Percentiles rank a stretch among this genome's conserved stretches.
phyloP scores from a whole-genome alignment of 345 rosid species.

The Clarkia xantiana region DNA sequence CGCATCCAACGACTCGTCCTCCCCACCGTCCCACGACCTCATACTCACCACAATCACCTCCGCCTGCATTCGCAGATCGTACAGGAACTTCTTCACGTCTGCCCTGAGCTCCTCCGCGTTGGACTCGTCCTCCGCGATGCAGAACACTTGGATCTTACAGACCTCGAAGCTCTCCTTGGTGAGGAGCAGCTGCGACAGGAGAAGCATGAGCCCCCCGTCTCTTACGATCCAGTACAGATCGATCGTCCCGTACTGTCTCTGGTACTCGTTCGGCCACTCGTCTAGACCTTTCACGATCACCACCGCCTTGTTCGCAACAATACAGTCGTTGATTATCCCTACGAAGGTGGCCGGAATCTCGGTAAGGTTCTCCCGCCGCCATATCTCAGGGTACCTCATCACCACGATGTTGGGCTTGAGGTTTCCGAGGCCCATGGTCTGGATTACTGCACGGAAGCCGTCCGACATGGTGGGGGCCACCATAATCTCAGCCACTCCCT shows the following conservation, averaged over 20 bases:
- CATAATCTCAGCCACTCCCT: conserved; percentile 97
- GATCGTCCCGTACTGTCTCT: conserved; percentile 86
- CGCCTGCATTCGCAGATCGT: conserved; percentile 98
- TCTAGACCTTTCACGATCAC: conserved; percentile 98
- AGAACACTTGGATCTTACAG: conserved; percentile 94
- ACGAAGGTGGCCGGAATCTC: conserved; percentile 91
- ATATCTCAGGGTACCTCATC: conserved; percentile 97
- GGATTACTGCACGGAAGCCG: conserved; percentile 94
- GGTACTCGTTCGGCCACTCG: conserved; percentile 99
- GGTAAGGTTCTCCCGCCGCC: conserved; percentile 87
- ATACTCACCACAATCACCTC: conserved; percentile 89
- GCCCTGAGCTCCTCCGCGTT: conserved; percentile 91
- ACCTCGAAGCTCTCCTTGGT: conserved; percentile 97
- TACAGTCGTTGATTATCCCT: conserved; percentile 86
- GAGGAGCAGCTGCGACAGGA: conserved; percentile 94
- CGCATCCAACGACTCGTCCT: conserved; percentile 68
- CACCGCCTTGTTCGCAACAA: conserved; percentile 95
- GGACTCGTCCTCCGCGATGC: conserved; percentile 96
- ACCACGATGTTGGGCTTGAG: conserved; percentile 96
- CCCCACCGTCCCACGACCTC: conserved; percentile 81
- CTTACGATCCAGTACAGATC: conserved; percentile 98
- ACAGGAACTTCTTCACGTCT: conserved; percentile 86
- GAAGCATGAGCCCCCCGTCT: conserved; percentile 98
- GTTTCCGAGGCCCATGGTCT: conserved; percentile 96
- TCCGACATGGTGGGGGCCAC: conserved; percentile 95